These are phyloP conservation scores for Polytolypa hystricis DNA, from an alignment of 2,329 filamentous ascomycete genomes.

Conservation along the genomic window DNA sequence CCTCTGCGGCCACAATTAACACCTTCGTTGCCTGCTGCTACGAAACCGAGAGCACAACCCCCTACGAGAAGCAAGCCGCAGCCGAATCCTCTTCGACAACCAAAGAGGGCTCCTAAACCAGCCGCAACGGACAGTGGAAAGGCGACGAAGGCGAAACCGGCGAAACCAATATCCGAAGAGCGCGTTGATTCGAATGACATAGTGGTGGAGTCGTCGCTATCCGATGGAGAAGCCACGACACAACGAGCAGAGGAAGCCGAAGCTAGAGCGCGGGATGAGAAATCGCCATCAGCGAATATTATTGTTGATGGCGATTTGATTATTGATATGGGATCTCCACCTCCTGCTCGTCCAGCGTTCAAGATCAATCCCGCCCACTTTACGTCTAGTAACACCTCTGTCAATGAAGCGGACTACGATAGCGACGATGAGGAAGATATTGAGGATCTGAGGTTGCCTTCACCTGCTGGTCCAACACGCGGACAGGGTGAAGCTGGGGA, in stretches of 20 bases:
- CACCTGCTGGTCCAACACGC: constrained; percentile 21
- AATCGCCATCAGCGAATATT: constrained; percentile 32
- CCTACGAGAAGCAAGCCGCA: constrained; percentile 15
- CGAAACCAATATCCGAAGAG: constrained; percentile 15
- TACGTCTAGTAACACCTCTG: constrained; percentile 31
- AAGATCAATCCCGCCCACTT: constrained; percentile 32
- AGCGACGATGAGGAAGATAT: constrained; percentile 31
- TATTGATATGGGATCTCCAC: constrained; percentile 39
- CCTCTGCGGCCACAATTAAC: constrained; percentile 23
- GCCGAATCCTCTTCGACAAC: constrained; percentile 24
- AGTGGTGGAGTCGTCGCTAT: constrained; percentile 19
- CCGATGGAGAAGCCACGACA: constrained; percentile 22
- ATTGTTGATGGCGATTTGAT: constrained; percentile 38
- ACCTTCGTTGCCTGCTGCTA: constrained; percentile 17
- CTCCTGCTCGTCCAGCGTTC: constrained; percentile 27
- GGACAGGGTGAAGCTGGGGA: constrained; percentile 10
- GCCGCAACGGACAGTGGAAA: constrained; percentile 11
- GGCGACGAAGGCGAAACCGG: constrained; percentile 14
- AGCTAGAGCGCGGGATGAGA: constrained; percentile 18
- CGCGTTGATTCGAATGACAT: constrained; percentile 17
- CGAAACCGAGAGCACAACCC: constrained; percentile 17
- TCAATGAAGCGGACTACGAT: constrained; percentile 22
- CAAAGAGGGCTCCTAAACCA: constrained; percentile 16
- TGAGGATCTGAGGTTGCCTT: constrained; percentile 27
- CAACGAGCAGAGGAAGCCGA: constrained; percentile 17